Base-by-base conservation (phyloP, 805 yeast genomes). In the Starmerella potacharoeniae region DNA sequence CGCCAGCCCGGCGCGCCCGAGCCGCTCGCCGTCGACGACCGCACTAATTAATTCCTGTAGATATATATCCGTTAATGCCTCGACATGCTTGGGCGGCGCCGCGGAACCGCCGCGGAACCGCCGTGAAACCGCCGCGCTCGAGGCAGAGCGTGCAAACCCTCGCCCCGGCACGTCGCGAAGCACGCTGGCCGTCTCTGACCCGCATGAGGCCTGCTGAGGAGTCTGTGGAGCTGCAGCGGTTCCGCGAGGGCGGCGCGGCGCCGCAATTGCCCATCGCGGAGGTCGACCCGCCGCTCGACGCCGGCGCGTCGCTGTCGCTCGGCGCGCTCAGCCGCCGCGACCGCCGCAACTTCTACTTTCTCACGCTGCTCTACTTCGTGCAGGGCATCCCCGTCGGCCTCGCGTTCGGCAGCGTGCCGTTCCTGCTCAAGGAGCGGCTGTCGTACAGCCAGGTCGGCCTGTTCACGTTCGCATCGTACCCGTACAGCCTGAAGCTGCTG, bases 361-460 rank as follows among this genome's bases (percentile, higher is more conserved):
- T 91, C 55, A 82, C 88, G 6, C 64, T 86, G 6, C 71, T 93
- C 36, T 93, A 93, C 66, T 72, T 89, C 49, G 75, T 90, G 6
- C 98, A 93, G 68, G 98, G 98, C n/a, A 81, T 93, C 6, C 98
- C 98, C 0, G 95, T 90, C 13, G 98, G 98, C 0, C 71, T 93
- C 36, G 95, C 96, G 1, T 89, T 91, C 72, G 98, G 98, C 2
- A 82, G 95, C 1, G 77, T 93, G 10, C 98, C 98, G 1, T 93
- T 90, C 65, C 71, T 93, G 17, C 75, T 93, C 55, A 93, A 93
- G 67, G 78, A 91, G 4, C 81, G 84, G 55, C 76, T 91, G 14
- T 78, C 89, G 11, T 93, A 86, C 66, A 81, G 96, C 0, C 95
- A 90, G 64, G 86, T 93, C 7, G 98, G 97, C 1, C 66, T 90